Evolutionary conservation across 257 asterid genomes (phyloP), one percentile per base, ranked within the genome.

Genomic region (Nicotiana paniculata): DNA sequence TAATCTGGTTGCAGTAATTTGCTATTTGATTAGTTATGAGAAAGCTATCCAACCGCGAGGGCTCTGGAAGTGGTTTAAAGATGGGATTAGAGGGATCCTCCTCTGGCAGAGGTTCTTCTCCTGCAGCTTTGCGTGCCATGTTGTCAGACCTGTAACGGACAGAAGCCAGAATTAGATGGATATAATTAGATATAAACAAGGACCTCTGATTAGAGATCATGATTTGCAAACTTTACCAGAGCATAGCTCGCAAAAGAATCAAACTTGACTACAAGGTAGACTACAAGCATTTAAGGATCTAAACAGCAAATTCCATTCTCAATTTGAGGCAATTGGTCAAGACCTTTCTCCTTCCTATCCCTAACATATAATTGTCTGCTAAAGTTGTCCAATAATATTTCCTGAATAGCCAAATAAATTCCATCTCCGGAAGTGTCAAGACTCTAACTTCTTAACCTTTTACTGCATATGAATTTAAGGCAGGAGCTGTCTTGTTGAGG

Each of bases 21-120:
- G 98, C 85, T 83, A 94, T 86, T 89, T 93, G 99, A 88, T 96
- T 96, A 12, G 98, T 94, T 64, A 93, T 83, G 83, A 96, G 93
- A 76, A 96, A 96, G 89, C 99, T 92, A 18, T 94, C 98, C 91
- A 94, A 87, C 83, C 99, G 90, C 1, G 99, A 94, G 30, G 98
- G 98, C 88, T 96, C 98, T 0, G 95, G 97, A 77, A 93, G 89
- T 82, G 97, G 97, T 92, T 96, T 94, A 89, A 96, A 96, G 79
- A 92, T 11, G 48, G 95, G 92, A 83, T 94, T 96, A 64, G 97
- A 81, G 62, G 98, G 97, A 89, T 96, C 99, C 87, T 96, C 99
- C 86, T 96, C 98, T 1, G 98, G 98, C 82, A 94, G 87, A 66
- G 97, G 97, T 79, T 96, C 99, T 82, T 96, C 99, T 85, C 98